A percentile compares a stretch with the other conserved stretches of the same genome.
Evolutionary conservation across 495 filamentous ascomycete species (phyloP).

Genomic region (Aspergillus ostianus): DNA sequence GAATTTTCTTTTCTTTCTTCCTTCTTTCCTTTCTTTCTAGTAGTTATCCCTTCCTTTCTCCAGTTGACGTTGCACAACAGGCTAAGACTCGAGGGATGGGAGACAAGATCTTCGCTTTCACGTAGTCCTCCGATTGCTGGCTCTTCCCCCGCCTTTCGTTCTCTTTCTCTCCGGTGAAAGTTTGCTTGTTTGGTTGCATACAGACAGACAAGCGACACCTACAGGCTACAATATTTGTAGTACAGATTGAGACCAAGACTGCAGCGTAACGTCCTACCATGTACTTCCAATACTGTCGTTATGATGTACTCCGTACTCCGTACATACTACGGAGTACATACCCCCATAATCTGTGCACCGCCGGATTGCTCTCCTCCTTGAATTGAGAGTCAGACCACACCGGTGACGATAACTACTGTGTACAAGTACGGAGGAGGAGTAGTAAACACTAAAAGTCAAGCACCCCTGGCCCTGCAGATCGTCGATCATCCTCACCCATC

Average conservation of each 20-base stretch:
- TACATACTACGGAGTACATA: not conserved
- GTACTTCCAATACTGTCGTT: too few relatives aligned
- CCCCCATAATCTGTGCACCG: not conserved
- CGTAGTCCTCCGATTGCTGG: not conserved
- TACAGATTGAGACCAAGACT: too few relatives aligned
- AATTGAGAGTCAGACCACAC: not conserved
- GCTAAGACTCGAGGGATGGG: slow-evolving; percentile 13
- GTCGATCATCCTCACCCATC: not conserved
- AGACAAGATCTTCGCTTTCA: slow-evolving; percentile 8
- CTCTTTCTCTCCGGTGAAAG: not conserved
- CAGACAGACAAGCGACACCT: too few relatives aligned
- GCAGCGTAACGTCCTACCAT: too few relatives aligned
- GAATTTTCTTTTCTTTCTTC: slow-evolving; percentile 7
- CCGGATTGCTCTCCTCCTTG: not conserved
- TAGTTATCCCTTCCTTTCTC: not conserved
- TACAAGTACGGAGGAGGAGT: too few relatives aligned
- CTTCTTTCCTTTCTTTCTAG: not conserved
- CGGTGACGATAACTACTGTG: too few relatives aligned
- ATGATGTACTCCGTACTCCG: not conserved
- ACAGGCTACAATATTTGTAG: too few relatives aligned
- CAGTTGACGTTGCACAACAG: slow-evolving; percentile 14
- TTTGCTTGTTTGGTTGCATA: not conserved
- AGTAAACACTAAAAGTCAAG: too few relatives aligned
- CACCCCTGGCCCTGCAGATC: not conserved
- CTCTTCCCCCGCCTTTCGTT: not conserved